These are phyloP conservation scores for Protoeuglena noctilucae DNA, from an alignment of 139 green algal species.

Conservation along the genomic window DNA sequence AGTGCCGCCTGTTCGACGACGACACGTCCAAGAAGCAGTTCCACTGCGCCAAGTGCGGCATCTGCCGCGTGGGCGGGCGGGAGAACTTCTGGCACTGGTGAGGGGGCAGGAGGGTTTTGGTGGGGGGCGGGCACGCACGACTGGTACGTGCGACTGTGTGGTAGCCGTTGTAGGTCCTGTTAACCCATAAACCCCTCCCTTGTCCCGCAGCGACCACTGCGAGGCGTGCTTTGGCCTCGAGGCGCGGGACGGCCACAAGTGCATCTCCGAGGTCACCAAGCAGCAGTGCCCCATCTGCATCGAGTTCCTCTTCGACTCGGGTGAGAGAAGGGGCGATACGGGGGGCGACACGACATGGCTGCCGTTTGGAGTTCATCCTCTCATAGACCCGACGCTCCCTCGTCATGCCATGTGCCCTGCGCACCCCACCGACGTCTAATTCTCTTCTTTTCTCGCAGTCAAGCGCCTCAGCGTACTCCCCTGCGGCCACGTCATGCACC, in stretches of 20 bases:
- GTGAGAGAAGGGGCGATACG: no score
- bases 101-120: no score
- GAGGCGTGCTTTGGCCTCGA: constrained; percentile 72
- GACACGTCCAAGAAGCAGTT: constrained; percentile 65
- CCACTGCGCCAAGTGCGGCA: constrained; percentile 71
- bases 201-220: constrained; percentile 54
- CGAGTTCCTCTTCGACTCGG: constrained; percentile 85
- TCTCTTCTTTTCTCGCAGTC: no score
- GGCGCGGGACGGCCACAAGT: constrained; percentile 57
- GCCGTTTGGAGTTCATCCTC: no score
- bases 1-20: constrained; percentile 72
- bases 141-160: no score
- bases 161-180: no score
- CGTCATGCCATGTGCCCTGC: no score
- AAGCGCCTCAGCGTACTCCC: constrained; percentile 63
- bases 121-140: no score
- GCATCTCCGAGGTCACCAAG: constrained; percentile 77
- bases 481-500: constrained; percentile 87
- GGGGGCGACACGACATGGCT: no score
- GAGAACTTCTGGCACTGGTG: constrained; percentile 94
- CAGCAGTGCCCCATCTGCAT: constrained; percentile 70
- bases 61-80: constrained; percentile 72
- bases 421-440: no score
- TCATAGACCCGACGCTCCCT: no score
- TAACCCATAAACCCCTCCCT: no score